Percentiles rank a stretch among this genome's conserved stretches.
These are phyloP conservation scores for Arabidopsis arenosa DNA, from an alignment of 345 rosid species.

Conservation along the genomic window DNA sequence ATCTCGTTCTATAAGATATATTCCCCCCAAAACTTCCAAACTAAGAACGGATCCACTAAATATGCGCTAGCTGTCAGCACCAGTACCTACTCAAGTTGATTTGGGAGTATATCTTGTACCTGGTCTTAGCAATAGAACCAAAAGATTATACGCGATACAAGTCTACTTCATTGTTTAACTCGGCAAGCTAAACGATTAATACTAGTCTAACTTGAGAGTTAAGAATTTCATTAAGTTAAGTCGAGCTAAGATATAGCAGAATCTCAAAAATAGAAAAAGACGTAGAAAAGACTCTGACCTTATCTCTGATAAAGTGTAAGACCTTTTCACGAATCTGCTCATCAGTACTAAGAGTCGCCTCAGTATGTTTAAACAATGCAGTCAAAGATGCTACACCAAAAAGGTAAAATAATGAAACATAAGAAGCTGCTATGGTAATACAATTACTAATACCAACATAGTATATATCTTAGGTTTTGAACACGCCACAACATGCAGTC, in stretches of 20 bases:
- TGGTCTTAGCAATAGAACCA: background rate
- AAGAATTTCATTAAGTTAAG: background rate
- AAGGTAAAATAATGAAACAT: background rate
- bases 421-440: background rate
- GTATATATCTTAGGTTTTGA: no score
- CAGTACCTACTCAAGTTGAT: background rate
- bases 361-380: slow-evolving; percentile 79
- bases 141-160: background rate
- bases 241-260: background rate
- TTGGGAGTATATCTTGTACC: background rate
- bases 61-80: slow-evolving; percentile 4
- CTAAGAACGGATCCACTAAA: background rate
- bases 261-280: background rate
- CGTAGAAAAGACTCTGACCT: slow-evolving; percentile 53
- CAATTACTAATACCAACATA: no score
- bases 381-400: slow-evolving; percentile 70
- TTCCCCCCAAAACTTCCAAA: background rate
- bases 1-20: background rate
- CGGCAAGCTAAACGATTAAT: no score
- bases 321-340: slow-evolving; percentile 79
- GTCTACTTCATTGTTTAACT: no score
- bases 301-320: slow-evolving; percentile 75
- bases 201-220: background rate
- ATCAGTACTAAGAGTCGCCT: slow-evolving; percentile 57
- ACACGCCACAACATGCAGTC: no score